Percentiles rank a stretch among this genome's conserved stretches.
These are phyloP conservation scores for Ophiosphaerella herpotricha DNA, from an alignment of 2,329 filamentous ascomycete genomes.

Conservation along the genomic window DNA sequence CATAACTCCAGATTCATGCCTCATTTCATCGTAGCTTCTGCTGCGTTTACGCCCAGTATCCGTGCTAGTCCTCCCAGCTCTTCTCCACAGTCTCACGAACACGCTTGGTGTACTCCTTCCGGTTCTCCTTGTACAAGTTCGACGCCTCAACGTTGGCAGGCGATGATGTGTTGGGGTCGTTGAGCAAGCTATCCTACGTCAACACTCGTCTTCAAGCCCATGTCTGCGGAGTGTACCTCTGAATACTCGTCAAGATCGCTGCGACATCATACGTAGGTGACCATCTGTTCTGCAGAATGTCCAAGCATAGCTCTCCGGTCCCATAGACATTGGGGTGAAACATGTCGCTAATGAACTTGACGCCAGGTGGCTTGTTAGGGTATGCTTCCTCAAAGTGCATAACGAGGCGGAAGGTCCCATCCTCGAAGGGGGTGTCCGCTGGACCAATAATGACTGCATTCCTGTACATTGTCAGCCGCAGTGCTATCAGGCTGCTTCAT, in stretches of 20 bases:
- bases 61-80: slow-evolving; percentile 86
- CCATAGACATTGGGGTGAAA: slow-evolving; percentile 99
- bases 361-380: slow-evolving; percentile 94
- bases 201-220: slow-evolving; percentile 10
- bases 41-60: neutral
- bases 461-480: slow-evolving; percentile 59
- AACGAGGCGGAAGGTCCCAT: slow-evolving; percentile 94
- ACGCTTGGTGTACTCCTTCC: slow-evolving; percentile 93
- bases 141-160: slow-evolving; percentile 98
- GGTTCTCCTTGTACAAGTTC: slow-evolving; percentile 97
- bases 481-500: neutral
- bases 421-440: slow-evolving; percentile 95
- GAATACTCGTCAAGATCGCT: slow-evolving; percentile 94
- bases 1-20: slow-evolving; percentile 26
- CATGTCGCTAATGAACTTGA: slow-evolving; percentile 99
- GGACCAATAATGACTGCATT: slow-evolving; percentile 98
- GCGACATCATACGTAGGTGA: slow-evolving; percentile 98
- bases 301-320: slow-evolving; percentile 92
- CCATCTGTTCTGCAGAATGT: slow-evolving; percentile 98
- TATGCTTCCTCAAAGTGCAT: slow-evolving; percentile 99
- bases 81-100: slow-evolving; percentile 98
- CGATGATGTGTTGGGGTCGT: slow-evolving; percentile 98
- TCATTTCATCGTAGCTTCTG: neutral
- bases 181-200: slow-evolving; percentile 70
- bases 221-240: slow-evolving; percentile 68